A percentile compares a stretch with the other conserved stretches of the same genome.
Conservation (phyloP, 495 filamentous ascomycete species). For the Halenospora varia region DNA sequence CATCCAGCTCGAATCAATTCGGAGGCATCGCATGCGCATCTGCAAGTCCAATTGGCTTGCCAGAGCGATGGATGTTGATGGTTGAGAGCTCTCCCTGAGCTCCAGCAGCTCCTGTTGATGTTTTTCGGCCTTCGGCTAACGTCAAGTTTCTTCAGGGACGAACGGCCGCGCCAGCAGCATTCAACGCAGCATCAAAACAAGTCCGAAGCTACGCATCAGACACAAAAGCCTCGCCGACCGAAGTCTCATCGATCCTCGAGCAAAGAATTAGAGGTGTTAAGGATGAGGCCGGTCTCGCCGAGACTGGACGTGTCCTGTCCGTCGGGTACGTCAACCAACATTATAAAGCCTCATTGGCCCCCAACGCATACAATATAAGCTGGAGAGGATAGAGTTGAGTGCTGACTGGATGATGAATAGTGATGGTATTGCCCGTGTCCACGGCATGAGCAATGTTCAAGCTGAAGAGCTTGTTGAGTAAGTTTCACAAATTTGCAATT, state of each 20-base stretch:
- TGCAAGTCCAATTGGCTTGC: slow-evolving; percentile 46
- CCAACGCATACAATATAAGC: slow-evolving; percentile 14
- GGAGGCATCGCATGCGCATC: slow-evolving; percentile 28
- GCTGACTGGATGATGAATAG: slow-evolving; percentile 42
- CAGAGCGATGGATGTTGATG: slow-evolving; percentile 20
- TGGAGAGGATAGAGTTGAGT: slow-evolving; percentile 9
- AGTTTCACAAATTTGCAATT: slow-evolving; percentile 35
- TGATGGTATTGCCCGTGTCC: slow-evolving; percentile 99
- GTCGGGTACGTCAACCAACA: slow-evolving; percentile 76
- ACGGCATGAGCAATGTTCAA: slow-evolving; percentile 99
- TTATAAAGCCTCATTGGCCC: slow-evolving; percentile 3
- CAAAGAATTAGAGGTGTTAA: slow-evolving; percentile 96
- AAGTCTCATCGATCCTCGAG: slow-evolving; percentile 98
- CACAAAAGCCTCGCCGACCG: slow-evolving; percentile 91
- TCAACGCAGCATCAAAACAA: slow-evolving; percentile 71
- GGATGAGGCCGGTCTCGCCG: slow-evolving; percentile 93
- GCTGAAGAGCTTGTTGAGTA: slow-evolving; percentile 99
- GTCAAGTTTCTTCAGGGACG: slow-evolving; percentile 61
- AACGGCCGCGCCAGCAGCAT: slow-evolving; percentile 74
- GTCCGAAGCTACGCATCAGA: slow-evolving; percentile 78
- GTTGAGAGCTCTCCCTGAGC: slow-evolving; percentile 32
- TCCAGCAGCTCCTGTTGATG: slow-evolving; percentile 31
- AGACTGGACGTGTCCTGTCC: slow-evolving; percentile 97
- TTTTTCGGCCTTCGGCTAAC: slow-evolving; percentile 47
- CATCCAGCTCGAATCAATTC: slow-evolving; percentile 14